A percentile compares a stretch with the other conserved stretches of the same genome.
Evolutionary conservation across 1,284 basidiomycete genomes (phyloP).

Genomic region (Moesziomyces sp.): DNA sequence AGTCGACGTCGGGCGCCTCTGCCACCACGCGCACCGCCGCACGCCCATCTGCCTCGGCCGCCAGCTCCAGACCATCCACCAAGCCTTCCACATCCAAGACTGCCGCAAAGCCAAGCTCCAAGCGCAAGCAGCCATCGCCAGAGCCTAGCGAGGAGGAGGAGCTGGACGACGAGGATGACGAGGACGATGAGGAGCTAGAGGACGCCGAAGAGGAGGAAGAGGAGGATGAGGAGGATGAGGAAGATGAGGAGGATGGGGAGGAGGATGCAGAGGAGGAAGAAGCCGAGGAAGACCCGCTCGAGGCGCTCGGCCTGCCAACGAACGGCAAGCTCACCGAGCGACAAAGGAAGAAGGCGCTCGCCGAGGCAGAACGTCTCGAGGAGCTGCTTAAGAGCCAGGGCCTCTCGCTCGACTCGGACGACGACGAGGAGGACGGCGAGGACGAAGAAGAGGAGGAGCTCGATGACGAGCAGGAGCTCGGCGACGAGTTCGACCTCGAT

Average conservation of each 20-base stretch:
- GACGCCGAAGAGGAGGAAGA: conserved; percentile 68
- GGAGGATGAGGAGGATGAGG: conserved; percentile 31
- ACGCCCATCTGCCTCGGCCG: conserved; percentile 67
- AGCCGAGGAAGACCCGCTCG: conserved; percentile 45
- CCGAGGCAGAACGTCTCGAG: conserved; percentile 66
- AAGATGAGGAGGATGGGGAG: conserved; percentile 33
- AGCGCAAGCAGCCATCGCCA: conserved; percentile 15
- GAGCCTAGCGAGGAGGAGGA: neutral
- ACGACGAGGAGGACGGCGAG: conserved; percentile 24
- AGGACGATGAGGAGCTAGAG: conserved; percentile 34
- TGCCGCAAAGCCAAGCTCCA: conserved; percentile 15
- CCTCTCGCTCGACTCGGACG: conserved; percentile 50
- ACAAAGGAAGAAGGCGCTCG: conserved; percentile 64
- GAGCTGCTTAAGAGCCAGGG: conserved; percentile 64
- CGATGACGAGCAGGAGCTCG: conserved; percentile 54
- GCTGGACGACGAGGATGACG: conserved; percentile 53
- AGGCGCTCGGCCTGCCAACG: conserved; percentile 51
- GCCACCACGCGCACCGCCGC: conserved; percentile 48
- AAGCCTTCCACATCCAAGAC: conserved; percentile 24
- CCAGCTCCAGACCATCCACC: conserved; percentile 53
- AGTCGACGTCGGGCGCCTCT: conserved; percentile 21
- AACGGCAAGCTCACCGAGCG: conserved; percentile 60
- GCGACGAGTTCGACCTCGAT: conserved; percentile 47
- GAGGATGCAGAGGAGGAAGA: conserved; percentile 26
- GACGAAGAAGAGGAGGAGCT: conserved; percentile 33